Conservation (phyloP, 352 stramenopile species). For the Pythium inflatum region DNA sequence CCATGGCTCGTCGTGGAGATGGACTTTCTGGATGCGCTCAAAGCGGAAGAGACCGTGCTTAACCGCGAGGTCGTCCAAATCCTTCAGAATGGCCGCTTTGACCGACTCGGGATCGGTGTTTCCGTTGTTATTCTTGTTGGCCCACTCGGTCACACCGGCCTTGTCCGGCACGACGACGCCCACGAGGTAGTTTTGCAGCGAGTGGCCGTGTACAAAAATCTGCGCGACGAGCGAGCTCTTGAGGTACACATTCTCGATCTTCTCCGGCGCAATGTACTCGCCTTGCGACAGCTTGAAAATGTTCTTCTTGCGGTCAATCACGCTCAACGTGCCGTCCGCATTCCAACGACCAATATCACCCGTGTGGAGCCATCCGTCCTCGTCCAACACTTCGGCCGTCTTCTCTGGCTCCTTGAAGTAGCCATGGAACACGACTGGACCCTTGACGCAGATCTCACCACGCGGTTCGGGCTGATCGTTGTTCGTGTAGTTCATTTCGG, state of each 20-base stretch:
- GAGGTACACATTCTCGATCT: conserved; percentile 95
- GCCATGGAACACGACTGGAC: conserved; percentile 83
- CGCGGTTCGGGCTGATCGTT: conserved; percentile 59
- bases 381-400: conserved; percentile 90
- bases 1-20: conserved; percentile 88
- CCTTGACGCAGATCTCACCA: conserved; percentile 86
- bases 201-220: conserved; percentile 96
- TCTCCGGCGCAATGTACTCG: conserved; percentile 97
- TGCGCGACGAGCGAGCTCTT: conserved; percentile 92
- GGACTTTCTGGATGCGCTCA: conserved; percentile 89
- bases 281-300: conserved; percentile 94
- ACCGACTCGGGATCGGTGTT: conserved; percentile 35
- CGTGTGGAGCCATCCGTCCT: conserved; percentile 96
- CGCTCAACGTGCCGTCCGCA: conserved; percentile 86
- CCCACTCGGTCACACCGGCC: conserved; percentile 85
- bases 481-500: conserved; percentile 96
- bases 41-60: conserved; percentile 89
- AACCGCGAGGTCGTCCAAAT: conserved; percentile 72
- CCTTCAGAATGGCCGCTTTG: conserved; percentile 66
- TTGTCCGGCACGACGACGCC: conserved; percentile 94
- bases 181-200: conserved; percentile 92
- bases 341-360: conserved; percentile 97
- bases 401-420: conserved; percentile 96
- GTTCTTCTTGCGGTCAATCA: conserved; percentile 94
- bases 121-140: conserved; percentile 47